Evolutionary conservation across 192 early-diverging fungal species (phyloP).

Genomic region (Chytriomyces sp.): DNA sequence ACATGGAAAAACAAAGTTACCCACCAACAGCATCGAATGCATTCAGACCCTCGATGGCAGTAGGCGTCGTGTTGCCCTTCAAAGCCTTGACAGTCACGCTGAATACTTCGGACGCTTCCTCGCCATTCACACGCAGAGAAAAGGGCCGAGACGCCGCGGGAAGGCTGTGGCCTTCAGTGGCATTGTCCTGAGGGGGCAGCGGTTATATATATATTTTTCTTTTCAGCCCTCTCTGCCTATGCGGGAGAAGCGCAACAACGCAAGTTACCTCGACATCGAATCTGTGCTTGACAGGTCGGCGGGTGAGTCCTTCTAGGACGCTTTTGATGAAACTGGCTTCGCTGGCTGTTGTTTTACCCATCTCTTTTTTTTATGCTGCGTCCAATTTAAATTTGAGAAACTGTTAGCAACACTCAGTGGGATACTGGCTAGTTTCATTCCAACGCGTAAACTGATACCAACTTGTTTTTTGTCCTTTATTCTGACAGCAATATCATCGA

Average conservation of each 20-base stretch:
- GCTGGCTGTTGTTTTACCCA: slow-evolving; percentile 20
- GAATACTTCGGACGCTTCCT: neutral
- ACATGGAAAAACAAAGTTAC: neutral
- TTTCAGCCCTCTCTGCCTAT: neutral
- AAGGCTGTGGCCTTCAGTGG: neutral
- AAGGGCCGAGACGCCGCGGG: slow-evolving; percentile 28
- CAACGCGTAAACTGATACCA: too few species aligned
- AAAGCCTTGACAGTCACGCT: slow-evolving; percentile 23
- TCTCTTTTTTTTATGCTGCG: neutral
- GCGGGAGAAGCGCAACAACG: too few species aligned
- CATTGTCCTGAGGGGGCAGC: too few species aligned
- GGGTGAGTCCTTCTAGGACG: neutral
- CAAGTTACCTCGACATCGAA: slow-evolving; percentile 9
- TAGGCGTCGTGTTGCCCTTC: slow-evolving; percentile 15
- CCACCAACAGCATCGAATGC: slow-evolving; percentile 11
- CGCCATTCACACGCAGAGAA: slow-evolving; percentile 1
- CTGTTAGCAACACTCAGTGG: too few species aligned
- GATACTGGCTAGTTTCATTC: too few species aligned
- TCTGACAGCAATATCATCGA: neutral
- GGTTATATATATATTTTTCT: neutral
- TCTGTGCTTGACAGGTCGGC: slow-evolving; percentile 10
- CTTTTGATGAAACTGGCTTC: neutral
- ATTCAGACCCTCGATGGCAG: neutral
- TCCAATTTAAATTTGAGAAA: too few species aligned
- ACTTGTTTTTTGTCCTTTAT: too few species aligned